Evolutionary conservation across 2,329 filamentous ascomycete species (phyloP).

Genomic region (Neonectria magnoliae): DNA sequence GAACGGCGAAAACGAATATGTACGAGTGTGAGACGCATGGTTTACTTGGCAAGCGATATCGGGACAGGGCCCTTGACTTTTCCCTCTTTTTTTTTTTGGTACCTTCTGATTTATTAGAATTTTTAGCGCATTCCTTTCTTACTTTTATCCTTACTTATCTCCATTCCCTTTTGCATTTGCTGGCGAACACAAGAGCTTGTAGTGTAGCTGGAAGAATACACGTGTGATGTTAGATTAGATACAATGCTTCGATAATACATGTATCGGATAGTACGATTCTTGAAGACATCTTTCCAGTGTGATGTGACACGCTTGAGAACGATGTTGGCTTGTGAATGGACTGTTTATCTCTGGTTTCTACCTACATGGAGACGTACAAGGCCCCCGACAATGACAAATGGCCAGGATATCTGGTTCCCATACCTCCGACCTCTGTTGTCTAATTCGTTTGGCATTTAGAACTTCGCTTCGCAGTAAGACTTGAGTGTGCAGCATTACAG

Average conservation of each 20-base stretch:
- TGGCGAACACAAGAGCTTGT: conserved; percentile 13
- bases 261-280: not conserved
- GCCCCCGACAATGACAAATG: no score
- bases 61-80: not conserved
- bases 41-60: conserved; percentile 9
- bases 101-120: not conserved
- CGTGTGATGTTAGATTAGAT: conserved; percentile 1
- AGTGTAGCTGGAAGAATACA: conserved; percentile 10
- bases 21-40: not conserved
- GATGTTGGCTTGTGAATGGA: not conserved
- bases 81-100: not conserved
- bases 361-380: no score
- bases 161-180: conserved; percentile 14
- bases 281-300: not conserved
- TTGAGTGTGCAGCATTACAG: no score
- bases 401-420: no score
- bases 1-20: not conserved
- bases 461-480: no score
- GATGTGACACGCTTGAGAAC: not conserved
- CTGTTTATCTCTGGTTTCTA: no score
- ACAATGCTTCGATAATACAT: not conserved
- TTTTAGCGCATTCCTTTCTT: not conserved
- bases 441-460: no score
- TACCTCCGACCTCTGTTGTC: no score
- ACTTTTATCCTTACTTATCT: not conserved